These are phyloP conservation scores for Capsicum rhomboideum DNA, from an alignment of 257 asterid species.

Conservation along the genomic window DNA sequence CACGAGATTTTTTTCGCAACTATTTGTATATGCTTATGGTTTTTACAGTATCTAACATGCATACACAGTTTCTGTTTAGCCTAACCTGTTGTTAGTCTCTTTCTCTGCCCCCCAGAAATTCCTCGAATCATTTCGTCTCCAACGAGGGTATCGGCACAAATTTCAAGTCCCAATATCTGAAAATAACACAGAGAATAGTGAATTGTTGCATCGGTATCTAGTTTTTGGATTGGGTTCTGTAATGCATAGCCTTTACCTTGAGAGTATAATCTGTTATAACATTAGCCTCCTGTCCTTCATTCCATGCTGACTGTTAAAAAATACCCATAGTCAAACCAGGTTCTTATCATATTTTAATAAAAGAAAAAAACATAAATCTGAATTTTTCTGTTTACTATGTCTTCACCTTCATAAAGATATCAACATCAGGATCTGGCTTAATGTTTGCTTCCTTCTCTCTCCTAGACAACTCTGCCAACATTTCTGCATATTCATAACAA, in stretches of 20 bases:
- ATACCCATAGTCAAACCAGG: background rate
- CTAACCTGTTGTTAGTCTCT: slow-evolving; percentile 82
- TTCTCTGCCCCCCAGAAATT: slow-evolving; percentile 86
- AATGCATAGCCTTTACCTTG: slow-evolving; percentile 36
- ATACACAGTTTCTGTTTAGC: background rate
- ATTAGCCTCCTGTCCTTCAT: slow-evolving; percentile 77
- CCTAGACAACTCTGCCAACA: slow-evolving; percentile 69
- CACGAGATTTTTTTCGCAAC: background rate
- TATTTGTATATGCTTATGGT: background rate
- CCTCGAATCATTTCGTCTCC: slow-evolving; percentile 88
- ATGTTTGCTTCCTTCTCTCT: slow-evolving; percentile 84
- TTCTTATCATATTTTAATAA: background rate
- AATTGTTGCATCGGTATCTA: background rate
- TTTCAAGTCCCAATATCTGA: slow-evolving; percentile 81
- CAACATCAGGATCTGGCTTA: slow-evolving; percentile 76
- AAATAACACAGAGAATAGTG: background rate
- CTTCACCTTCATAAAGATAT: slow-evolving; percentile 86
- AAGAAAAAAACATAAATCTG: background rate
- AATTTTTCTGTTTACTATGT: background rate
- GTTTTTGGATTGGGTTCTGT: background rate
- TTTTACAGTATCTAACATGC: background rate
- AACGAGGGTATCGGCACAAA: slow-evolving; percentile 76
- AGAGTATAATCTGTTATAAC: slow-evolving; percentile 74
- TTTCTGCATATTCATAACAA: slow-evolving; percentile 33
- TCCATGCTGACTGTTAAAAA: slow-evolving; percentile 53